Evolutionary conservation across 2,329 filamentous ascomycete genomes (phyloP), one percentile per base, ranked within the genome.

Genomic region (Aureobasidium namibiae): DNA sequence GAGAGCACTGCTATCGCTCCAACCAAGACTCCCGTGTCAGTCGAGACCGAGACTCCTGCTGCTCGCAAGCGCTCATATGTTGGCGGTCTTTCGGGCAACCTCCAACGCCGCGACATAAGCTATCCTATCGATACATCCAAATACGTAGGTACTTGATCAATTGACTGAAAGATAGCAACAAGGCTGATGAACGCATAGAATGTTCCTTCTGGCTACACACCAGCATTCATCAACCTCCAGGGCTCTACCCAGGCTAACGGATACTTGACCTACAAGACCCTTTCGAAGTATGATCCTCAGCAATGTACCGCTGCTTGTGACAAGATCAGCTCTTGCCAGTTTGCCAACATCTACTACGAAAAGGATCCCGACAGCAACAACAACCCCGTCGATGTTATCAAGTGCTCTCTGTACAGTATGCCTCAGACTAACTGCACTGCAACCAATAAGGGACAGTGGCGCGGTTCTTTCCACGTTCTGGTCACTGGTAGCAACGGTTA

Each of bases 401-500:
- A 73, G 61, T 74, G 73, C 62, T 66, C 69, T 2, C 63, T 70
- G 24, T 74, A 69, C 66, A 72, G 72, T 14, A 65, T 66, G 4
- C 62, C 63, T 3, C 60, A 73, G 48, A 60, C 60, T n/a, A 59
- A 63, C 8, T 63, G 54, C 2, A 70, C 67, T 11, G 72, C 71
- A 4, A 69, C 56, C 31, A 75, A 74, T 63, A 48, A 38, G 3
- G 73, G 71, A 24, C 66, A 73, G 62, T 68, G 61, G 58, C 67
- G 70, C 10, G 63, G 60, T 29, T 45, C 64, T 21, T 69, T 77
- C 70, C 64, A 69, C 10, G 71, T 76, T 38, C 69, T 73, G 34
- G 74, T 77, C 45, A 69, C 74, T 23, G 75, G 71, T n/a, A 75
- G 72, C 39, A 76, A 78, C 58, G 75, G 73, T 7, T 68, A 65